A percentile compares a stretch with the other conserved stretches of the same genome.
These are phyloP conservation scores for Aspergillus ellipticus DNA, from an alignment of 495 filamentous ascomycete species.

Conservation along the genomic window DNA sequence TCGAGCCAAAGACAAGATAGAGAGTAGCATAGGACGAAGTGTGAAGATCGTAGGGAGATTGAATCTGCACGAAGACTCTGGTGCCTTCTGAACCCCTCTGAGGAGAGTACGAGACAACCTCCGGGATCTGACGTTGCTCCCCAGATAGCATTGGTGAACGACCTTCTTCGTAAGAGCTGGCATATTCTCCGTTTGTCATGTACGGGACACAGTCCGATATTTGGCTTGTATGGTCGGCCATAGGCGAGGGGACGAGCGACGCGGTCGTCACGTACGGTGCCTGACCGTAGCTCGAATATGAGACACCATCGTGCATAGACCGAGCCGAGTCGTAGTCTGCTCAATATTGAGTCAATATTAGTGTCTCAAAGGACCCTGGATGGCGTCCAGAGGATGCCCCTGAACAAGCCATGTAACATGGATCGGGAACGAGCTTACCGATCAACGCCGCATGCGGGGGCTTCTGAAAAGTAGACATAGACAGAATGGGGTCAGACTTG, in stretches of 20 bases:
- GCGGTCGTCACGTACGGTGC: constrained; percentile 39
- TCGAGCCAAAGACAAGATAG: constrained; percentile 70
- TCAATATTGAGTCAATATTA: constrained; percentile 10
- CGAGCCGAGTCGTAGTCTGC: constrained; percentile 43
- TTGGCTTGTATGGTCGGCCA: constrained; percentile 45
- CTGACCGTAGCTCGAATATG: constrained; percentile 43
- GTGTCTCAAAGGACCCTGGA: background rate
- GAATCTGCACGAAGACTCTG: constrained; percentile 67
- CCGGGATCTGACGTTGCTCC: constrained; percentile 41
- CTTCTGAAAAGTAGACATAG: constrained; percentile 53
- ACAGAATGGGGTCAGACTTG: constrained; percentile 51
- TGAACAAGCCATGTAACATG: background rate
- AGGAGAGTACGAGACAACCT: constrained; percentile 66
- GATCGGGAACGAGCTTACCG: constrained; percentile 28
- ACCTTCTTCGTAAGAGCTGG: constrained; percentile 44
- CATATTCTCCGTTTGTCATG: constrained; percentile 38
- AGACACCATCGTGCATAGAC: constrained; percentile 43
- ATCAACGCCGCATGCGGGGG: constrained; percentile 35
- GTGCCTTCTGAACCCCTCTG: constrained; percentile 63
- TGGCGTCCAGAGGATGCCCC: background rate
- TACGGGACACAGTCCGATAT: constrained; percentile 44
- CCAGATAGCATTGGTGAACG: constrained; percentile 36
- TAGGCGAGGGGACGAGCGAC: constrained; percentile 42
- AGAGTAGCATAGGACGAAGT: constrained; percentile 53
- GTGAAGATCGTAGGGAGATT: constrained; percentile 67